These are phyloP conservation scores for Tulasnella sp. DNA, from an alignment of 768 basidiomycete species.

Conservation along the genomic window DNA sequence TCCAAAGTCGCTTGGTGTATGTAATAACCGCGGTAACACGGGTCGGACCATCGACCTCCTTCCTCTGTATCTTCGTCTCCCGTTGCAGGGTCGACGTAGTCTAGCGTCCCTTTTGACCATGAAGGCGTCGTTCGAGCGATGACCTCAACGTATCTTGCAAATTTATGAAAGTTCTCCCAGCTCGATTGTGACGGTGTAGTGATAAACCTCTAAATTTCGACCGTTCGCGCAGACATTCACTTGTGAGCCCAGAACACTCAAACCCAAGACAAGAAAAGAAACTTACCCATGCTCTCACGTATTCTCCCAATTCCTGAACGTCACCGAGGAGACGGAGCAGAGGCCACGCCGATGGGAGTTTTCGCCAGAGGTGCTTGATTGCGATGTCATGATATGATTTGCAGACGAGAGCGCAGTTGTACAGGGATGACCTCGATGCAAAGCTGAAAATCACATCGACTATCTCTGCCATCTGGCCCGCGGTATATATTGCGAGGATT, in stretches of 20 bases:
- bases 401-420: background rate
- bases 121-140: background rate
- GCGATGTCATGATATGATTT: conserved; percentile 5
- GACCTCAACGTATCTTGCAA: background rate
- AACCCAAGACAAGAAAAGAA: background rate
- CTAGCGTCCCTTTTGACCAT: background rate
- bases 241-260: background rate
- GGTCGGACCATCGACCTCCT: background rate
- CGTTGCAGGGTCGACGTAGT: background rate
- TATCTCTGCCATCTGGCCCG: background rate
- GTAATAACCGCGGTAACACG: background rate
- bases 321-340: background rate
- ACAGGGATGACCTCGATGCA: background rate
- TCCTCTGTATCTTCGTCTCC: background rate
- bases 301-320: background rate
- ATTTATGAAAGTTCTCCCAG: background rate
- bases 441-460: background rate
- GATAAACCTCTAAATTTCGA: background rate
- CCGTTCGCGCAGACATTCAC: background rate
- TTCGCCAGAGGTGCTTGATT: background rate
- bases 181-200: background rate
- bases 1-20: background rate
- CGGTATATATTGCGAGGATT: background rate
- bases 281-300: background rate
- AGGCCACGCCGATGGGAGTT: background rate